These are phyloP conservation scores for Nidularia pulvinata DNA, from an alignment of 768 basidiomycete species.

Conservation along the genomic window DNA sequence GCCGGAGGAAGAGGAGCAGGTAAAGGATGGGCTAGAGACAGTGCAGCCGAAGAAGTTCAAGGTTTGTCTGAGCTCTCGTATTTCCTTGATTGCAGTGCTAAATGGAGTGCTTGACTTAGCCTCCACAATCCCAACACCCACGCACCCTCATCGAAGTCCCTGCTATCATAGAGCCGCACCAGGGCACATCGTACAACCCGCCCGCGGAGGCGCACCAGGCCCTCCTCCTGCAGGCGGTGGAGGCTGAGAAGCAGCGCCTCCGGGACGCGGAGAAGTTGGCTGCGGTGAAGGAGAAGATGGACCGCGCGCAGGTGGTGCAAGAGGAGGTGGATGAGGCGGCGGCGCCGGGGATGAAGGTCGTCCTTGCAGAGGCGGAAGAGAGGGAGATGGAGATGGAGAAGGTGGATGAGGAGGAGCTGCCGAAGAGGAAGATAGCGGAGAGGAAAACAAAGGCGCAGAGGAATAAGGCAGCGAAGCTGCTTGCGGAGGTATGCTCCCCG, in stretches of 20 bases:
- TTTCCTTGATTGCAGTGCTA: neutral
- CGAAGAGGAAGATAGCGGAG: conserved; percentile 35
- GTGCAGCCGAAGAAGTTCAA: conserved; percentile 47
- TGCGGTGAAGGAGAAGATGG: conserved; percentile 55
- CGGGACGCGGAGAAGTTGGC: conserved; percentile 52
- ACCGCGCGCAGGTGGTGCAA: conserved; percentile 36
- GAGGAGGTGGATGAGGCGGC: conserved; percentile 30
- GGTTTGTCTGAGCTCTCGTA: conserved; percentile 28
- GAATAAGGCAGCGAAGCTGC: conserved; percentile 60
- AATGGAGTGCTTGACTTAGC: conserved; percentile 25
- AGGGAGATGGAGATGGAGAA: conserved; percentile 30
- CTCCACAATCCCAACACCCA: conserved; percentile 44
- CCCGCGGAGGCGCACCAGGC: conserved; percentile 70
- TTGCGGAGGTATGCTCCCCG: conserved; percentile 54
- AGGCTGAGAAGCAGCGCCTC: conserved; percentile 59
- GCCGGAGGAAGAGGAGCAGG: conserved; percentile 21
- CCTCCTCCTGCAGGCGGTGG: conserved; percentile 66
- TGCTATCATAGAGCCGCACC: conserved; percentile 72
- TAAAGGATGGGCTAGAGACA: conserved; percentile 32
- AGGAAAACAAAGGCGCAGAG: conserved; percentile 54
- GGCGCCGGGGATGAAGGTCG: conserved; percentile 68
- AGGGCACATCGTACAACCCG: conserved; percentile 91
- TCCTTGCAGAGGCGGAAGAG: conserved; percentile 34
- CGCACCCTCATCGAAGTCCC: conserved; percentile 58
- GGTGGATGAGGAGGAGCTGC: conserved; percentile 16